These are phyloP conservation scores for Curvularia eragrostidis DNA, from an alignment of 2,329 filamentous ascomycete species.

Conservation along the genomic window DNA sequence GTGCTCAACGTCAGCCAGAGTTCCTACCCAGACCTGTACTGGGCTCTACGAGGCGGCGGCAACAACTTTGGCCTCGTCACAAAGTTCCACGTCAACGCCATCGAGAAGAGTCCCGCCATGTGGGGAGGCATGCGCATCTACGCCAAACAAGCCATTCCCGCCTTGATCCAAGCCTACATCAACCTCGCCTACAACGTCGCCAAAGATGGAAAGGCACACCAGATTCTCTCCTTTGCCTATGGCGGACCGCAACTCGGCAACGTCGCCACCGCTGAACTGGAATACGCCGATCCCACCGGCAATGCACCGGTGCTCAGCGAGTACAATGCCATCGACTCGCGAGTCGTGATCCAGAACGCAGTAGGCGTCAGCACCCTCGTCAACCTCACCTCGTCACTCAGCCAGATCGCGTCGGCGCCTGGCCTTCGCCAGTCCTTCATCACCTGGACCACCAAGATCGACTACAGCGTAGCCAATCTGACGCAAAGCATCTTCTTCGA, in stretches of 20 bases:
- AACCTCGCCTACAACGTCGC: slow-evolving; percentile 34
- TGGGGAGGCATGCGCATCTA: slow-evolving; percentile 36
- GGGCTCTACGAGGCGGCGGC: slow-evolving; percentile 47
- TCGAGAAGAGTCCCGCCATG: slow-evolving; percentile 31
- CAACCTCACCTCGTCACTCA: slow-evolving; percentile 19
- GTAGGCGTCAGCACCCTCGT: slow-evolving; percentile 31
- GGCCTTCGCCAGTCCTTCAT: slow-evolving; percentile 38
- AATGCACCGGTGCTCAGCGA: slow-evolving; percentile 33
- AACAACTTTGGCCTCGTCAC: slow-evolving; percentile 49
- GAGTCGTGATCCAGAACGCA: slow-evolving; percentile 19
- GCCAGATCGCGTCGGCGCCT: neutral
- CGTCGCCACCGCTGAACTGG: slow-evolving; percentile 20
- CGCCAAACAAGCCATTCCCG: slow-evolving; percentile 19
- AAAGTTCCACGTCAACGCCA: slow-evolving; percentile 31
- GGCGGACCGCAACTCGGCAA: slow-evolving; percentile 24
- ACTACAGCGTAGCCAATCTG: slow-evolving; percentile 26
- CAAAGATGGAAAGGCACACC: slow-evolving; percentile 33
- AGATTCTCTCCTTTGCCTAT: slow-evolving; percentile 37
- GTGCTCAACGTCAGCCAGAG: slow-evolving; percentile 26
- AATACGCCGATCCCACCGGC: slow-evolving; percentile 33
- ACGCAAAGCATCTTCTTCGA: slow-evolving; percentile 35
- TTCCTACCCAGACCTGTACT: slow-evolving; percentile 50
- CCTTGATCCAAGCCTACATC: slow-evolving; percentile 33
- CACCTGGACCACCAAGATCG: slow-evolving; percentile 37
- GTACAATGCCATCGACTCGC: slow-evolving; percentile 32